These are phyloP conservation scores for Alternaria triticina DNA, from an alignment of 2,329 filamentous ascomycete species.

Conservation along the genomic window DNA sequence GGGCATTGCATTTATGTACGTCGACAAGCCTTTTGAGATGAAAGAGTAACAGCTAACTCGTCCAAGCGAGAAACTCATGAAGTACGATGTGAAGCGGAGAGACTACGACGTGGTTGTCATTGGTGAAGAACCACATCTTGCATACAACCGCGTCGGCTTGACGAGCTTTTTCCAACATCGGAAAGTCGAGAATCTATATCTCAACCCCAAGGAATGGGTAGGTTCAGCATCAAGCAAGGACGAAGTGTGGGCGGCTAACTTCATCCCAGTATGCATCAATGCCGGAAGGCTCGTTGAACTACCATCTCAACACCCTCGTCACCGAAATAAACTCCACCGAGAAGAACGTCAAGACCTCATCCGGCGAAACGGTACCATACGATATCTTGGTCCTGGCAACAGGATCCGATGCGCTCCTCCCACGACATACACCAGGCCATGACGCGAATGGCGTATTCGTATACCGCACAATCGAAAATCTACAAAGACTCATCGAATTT, in stretches of 20 bases:
- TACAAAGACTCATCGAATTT: constrained; percentile 78
- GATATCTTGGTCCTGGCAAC: constrained; percentile 85
- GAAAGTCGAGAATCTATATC: constrained; percentile 83
- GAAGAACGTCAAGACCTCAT: constrained; percentile 73
- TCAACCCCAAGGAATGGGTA: constrained; percentile 85
- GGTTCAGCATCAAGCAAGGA: neutral
- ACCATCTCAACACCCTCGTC: constrained; percentile 77
- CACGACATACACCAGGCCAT: constrained; percentile 73
- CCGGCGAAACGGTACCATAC: constrained; percentile 73
- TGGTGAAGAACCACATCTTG: constrained; percentile 84
- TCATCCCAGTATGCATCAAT: constrained; percentile 67
- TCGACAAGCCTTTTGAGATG: constrained; percentile 14
- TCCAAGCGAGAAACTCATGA: constrained; percentile 82
- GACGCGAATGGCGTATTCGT: constrained; percentile 87
- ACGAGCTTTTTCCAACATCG: constrained; percentile 90
- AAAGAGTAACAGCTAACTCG: neutral
- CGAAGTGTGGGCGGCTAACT: constrained; percentile 2
- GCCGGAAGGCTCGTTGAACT: constrained; percentile 71
- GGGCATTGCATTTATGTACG: constrained; percentile 85
- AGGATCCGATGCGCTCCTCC: constrained; percentile 82
- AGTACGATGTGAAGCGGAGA: constrained; percentile 75
- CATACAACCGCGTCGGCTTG: constrained; percentile 89
- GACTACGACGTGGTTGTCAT: constrained; percentile 85
- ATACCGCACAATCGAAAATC: constrained; percentile 83
- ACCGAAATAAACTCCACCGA: constrained; percentile 67